Base-by-base conservation (phyloP, 2,329 filamentous ascomycete genomes). In the Shiraia bambusicola region DNA sequence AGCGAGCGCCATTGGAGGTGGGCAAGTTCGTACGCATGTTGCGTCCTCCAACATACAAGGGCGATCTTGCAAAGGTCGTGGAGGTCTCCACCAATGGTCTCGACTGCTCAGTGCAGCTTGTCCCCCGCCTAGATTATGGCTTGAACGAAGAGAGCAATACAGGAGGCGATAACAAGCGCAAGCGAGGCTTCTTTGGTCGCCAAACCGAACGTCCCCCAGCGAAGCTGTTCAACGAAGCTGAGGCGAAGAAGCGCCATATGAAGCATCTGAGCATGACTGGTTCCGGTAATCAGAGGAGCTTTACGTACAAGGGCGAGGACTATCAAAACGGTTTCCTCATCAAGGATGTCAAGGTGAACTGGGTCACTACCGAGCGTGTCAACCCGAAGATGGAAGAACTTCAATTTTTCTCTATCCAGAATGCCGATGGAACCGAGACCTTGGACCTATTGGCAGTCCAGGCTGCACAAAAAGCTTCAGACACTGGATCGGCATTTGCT, bases 301-400 rank as follows among this genome's bases (percentile, higher is more conserved):
- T 87, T 82, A 85, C 76, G 3, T 97, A 94, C 68, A 86, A 89
- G 65, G 84, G 84, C 30, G 92, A 98, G 19, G 87, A 88, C 33
- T 98, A 96, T 55, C 81, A 93, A 45, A 88, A 95, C 58, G 93
- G 93, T 2, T 97, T 95, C 71, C 81, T 94, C 46, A 83, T 95
- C 60, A 96, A 95, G 70, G 89, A 94, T 49, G 87, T 95, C 74
- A 94, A 92, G 69, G 86, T 96, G 45, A 88, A 92, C 60, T 82
- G 86, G 59, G 76, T 98, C 22, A 79, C 81, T n/a, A 86, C 88
- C 22, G 91, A 90, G 54, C 86, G 95, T 55, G 91, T 98, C 41
- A 94, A 94, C 64, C 93, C 93, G 0, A 88, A 86, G 1, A 78
- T 98, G 19, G 93, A 97, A 64, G 93, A 98, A 68, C 88, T 97